Evolutionary conservation across 1,284 basidiomycete species (phyloP).

Genomic region (Cutaneotrichosporon daszewskae): DNA sequence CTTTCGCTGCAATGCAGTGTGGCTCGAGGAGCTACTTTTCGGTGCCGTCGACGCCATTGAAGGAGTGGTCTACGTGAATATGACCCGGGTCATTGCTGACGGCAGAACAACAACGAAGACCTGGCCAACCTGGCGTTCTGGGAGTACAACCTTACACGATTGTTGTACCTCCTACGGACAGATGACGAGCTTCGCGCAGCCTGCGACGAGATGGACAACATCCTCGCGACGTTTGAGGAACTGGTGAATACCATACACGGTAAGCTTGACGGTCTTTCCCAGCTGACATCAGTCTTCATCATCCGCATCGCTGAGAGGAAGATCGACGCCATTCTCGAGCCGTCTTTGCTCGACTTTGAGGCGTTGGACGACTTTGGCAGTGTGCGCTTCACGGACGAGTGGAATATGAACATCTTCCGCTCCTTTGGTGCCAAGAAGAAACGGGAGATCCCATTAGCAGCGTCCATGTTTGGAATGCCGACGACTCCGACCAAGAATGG

Average conservation of each 20-base stretch:
- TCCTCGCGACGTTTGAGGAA: slow-evolving; percentile 55
- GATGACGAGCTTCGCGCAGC: slow-evolving; percentile 68
- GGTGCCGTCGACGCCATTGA: slow-evolving; percentile 89
- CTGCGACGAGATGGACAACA: slow-evolving; percentile 66
- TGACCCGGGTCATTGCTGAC: not conserved
- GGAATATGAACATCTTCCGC: slow-evolving; percentile 83
- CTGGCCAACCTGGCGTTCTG: slow-evolving; percentile 84
- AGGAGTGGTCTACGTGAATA: slow-evolving; percentile 78
- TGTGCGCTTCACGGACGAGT: slow-evolving; percentile 91
- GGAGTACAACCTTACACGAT: slow-evolving; percentile 84
- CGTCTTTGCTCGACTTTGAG: slow-evolving; percentile 76
- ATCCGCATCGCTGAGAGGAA: slow-evolving; percentile 85
- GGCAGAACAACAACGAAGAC: slow-evolving; percentile 72
- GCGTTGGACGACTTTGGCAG: slow-evolving; percentile 70
- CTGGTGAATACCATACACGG: slow-evolving; percentile 91
- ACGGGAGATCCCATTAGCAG: slow-evolving; percentile 38
- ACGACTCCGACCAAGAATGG: slow-evolving; percentile 1
- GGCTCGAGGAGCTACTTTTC: slow-evolving; percentile 87
- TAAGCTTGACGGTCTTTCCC: slow-evolving; percentile 40
- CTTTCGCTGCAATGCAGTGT: slow-evolving; percentile 73
- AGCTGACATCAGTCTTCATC: slow-evolving; percentile 66
- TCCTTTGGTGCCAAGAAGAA: slow-evolving; percentile 64
- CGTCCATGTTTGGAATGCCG: slow-evolving; percentile 9
- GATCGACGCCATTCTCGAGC: slow-evolving; percentile 80
- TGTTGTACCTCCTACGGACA: slow-evolving; percentile 83